Base-by-base conservation (phyloP, 2,329 filamentous ascomycete species). In the Exophiala aquamarina region DNA sequence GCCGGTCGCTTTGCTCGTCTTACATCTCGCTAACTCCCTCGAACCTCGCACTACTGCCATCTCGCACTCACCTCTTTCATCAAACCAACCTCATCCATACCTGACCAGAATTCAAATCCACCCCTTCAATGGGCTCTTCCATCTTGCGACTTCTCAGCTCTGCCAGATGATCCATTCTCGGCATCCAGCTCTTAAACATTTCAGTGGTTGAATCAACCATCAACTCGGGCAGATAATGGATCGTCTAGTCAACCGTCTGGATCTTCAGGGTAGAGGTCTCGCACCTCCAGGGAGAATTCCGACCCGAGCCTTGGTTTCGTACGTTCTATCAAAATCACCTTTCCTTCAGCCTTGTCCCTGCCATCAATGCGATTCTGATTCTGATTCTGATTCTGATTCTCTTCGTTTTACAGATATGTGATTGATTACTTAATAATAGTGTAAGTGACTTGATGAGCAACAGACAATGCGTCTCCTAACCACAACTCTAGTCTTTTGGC, bases 391-490 rank as follows among this genome's bases (percentile, higher is more conserved):
- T 26, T 32, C n/a, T 17, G 28, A 21, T 38, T 13, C 34, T 15
- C 33, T 18, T 26, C 17, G n/a, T 17, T 19, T 14, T 33, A 8
- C 57, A 79, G 76, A 58, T 81, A 81, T 59, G 72, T 80, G 50
- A 64, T 74, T 54, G 78, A 82, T 69, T 82, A 81, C 69, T 70
- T 78, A 42, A 78, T 81, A 44, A 75, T 82, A 48, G 60, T 80
- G 78, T 80, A 67, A 59, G 74, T 65, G 15, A 17, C 19, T n/a
- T 26, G 31, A 15, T 40, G 41, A 34, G 21, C 11, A 23, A 38
- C 35, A 40, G 37, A 34, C 20, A 20, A 40, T 20, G 31, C 28
- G 33, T 32, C 14, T 32, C 11, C 44, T 50, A 35, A 17, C 31
- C 17, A 19, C 23, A 21, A 31, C 60, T n/a, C n/a, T n/a, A 81